Conservation (phyloP, 1,284 basidiomycete species). For the Cutaneotrichosporon sp. region DNA sequence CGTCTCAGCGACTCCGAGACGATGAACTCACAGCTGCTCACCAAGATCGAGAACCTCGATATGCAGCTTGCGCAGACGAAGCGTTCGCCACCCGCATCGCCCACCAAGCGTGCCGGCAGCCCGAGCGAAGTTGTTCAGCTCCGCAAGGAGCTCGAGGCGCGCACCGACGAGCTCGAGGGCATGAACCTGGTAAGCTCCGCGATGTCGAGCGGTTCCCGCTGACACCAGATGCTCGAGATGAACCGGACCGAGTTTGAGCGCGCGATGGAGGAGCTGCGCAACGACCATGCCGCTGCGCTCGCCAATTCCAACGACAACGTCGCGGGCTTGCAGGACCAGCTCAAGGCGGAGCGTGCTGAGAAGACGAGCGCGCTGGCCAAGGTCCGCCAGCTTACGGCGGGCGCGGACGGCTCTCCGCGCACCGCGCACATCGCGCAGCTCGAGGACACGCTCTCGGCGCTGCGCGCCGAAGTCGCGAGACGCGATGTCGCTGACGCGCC, state of each 20-base stretch:
- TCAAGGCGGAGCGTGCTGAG: constrained; percentile 10
- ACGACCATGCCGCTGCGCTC: constrained; percentile 14
- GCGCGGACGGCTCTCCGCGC: constrained; percentile 1
- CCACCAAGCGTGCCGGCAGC: constrained; percentile 6
- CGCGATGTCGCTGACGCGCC: constrained; percentile 12
- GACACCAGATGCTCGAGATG: constrained; percentile 43
- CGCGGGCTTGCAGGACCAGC: constrained; percentile 10
- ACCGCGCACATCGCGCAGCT: constrained; percentile 12
- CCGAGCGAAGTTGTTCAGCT: constrained; percentile 13
- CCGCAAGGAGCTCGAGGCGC: constrained; percentile 31
- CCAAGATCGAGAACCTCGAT: constrained; percentile 18
- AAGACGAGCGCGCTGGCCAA: constrained; percentile 16
- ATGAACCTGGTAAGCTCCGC: constrained; percentile 35
- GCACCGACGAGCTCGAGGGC: constrained; percentile 41
- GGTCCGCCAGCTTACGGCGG: constrained; percentile 6
- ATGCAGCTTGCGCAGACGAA: constrained; percentile 14
- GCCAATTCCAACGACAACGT: constrained; percentile 9
- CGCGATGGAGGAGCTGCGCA: constrained; percentile 21
- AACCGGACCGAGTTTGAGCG: constrained; percentile 43
- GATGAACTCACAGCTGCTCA: constrained; percentile 14
- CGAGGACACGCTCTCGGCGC: constrained; percentile 16
- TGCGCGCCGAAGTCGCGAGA: constrained; percentile 17
- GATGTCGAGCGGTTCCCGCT: constrained; percentile 1
- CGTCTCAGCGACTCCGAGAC: constrained; percentile 9
- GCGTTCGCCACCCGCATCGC: constrained; percentile 12